Base-by-base conservation (phyloP, 306 rosid genomes). In the Geum urbanum region DNA sequence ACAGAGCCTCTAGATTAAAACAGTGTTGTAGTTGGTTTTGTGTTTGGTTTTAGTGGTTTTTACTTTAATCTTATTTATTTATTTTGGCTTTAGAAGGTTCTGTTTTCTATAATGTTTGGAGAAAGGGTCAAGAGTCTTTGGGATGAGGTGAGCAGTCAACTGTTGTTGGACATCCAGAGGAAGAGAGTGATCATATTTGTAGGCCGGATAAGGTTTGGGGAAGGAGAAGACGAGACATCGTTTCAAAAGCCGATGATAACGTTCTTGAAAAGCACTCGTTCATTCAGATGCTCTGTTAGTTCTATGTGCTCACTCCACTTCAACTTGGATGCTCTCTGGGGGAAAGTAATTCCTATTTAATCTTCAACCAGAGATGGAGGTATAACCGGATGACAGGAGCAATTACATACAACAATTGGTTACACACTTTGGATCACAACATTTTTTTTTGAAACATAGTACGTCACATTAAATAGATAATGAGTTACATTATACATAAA, bases 121-220 rank as follows among this genome's bases (percentile, higher is more conserved):
- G 56, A 44, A n/a, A 9, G 14, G 49, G 13, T 37, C 7, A 9
- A 53, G 32, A 15, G 35, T n/a, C 18, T 32, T 18, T 7, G 55
- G 13, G 68, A 52, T 58, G 63, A 68, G 20, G 22, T 60, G 2
- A n/a, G 56, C 18, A 13, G 75, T 62, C 79, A 62, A 62, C 66
- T 53, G 7, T 62, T 35, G 56, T 69, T 58, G 62, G 73, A 52
- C 48, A 43, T 14, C 8, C 16, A 10, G 65, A 51, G 20, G 9
- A n/a, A 37, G 0, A 51, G 59, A 71, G 55, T 39, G 48, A 55
- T 63, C 72, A 24, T 18, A 16, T 22, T 58, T 47, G 24, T 13
- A 44, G 19, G 37, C 24, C 8, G 41, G 68, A 63, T 16, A 51
- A 63, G 20, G 66, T 56, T 67, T 57, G 61, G 32, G 32, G 51